Evolutionary conservation across 106 monocot species (phyloP).

Genomic region (Phalaenopsis aphrodite): DNA sequence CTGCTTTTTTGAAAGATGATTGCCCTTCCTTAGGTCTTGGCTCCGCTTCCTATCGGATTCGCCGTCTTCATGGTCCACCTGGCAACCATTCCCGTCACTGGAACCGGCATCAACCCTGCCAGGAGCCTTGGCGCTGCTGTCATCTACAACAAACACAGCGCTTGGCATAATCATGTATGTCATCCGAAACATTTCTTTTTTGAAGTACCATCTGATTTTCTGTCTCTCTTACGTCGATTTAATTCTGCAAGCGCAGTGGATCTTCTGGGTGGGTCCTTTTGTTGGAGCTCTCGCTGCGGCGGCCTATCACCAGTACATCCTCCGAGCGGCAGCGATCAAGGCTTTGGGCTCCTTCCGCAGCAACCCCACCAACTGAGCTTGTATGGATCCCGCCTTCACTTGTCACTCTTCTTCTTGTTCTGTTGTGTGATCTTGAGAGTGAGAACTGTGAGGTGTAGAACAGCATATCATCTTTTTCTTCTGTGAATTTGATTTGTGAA

Average conservation of each 20-base stretch:
- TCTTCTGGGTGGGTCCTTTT: constrained; percentile 13
- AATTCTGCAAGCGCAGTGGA: not conserved
- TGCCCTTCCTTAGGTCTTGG: constrained; percentile 2
- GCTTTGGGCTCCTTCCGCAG: constrained; percentile 18
- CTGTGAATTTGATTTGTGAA: constrained; percentile 7
- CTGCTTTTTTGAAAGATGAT: not conserved
- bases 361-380: constrained; percentile 14
- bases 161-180: constrained; percentile 21
- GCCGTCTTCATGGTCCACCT: constrained; percentile 23
- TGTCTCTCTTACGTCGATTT: not conserved
- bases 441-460: not conserved
- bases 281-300: constrained; percentile 17
- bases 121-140: constrained; percentile 24
- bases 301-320: constrained; percentile 19
- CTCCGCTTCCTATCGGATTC: constrained; percentile 23
- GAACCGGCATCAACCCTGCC: constrained; percentile 24
- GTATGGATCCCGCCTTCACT: no score
- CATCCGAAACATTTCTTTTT: not conserved
- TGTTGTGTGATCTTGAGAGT: not conserved
- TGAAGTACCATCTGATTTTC: not conserved
- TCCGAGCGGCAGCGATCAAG: constrained; percentile 14
- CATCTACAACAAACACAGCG: constrained; percentile 18
- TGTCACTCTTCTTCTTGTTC: not conserved
- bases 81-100: constrained; percentile 20
- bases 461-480: not conserved